Conservation (phyloP, 2,329 filamentous ascomycete genomes). For the Botrytis byssoidea region DNA sequence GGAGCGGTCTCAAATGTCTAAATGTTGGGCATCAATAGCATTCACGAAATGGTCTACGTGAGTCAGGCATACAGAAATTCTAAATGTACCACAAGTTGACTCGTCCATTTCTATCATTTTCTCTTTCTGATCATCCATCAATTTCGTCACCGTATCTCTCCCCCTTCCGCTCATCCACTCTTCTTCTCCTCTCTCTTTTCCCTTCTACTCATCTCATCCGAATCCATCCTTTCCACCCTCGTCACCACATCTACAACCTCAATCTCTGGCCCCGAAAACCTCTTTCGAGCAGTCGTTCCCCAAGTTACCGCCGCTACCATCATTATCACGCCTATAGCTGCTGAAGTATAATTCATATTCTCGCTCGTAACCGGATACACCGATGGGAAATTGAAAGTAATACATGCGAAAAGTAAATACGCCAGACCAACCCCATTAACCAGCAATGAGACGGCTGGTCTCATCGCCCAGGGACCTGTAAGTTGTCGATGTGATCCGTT, state of each 20-base stretch:
- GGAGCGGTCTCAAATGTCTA: neutral
- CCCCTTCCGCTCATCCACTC: neutral
- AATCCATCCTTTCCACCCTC: constrained; percentile 23
- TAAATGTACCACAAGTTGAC: neutral
- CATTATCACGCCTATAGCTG: constrained; percentile 54
- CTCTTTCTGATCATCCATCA: neutral
- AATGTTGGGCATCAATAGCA: neutral
- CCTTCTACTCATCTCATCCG: constrained; percentile 18
- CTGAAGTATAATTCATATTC: constrained; percentile 59
- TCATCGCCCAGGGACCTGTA: constrained; percentile 44
- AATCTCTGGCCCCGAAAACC: constrained; percentile 49
- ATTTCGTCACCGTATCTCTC: neutral
- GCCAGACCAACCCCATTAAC: constrained; percentile 51
- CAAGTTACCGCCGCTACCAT: constrained; percentile 51
- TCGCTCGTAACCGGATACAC: constrained; percentile 50
- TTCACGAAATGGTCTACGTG: neutral
- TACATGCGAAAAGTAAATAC: constrained; percentile 53
- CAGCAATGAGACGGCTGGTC: constrained; percentile 38
- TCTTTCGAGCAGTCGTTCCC: constrained; percentile 49
- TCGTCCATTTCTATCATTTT: neutral
- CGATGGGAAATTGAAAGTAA: constrained; percentile 57
- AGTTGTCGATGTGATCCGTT: constrained; percentile 42
- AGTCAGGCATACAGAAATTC: neutral
- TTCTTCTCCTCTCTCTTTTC: constrained; percentile 13
- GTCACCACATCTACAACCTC: constrained; percentile 26